Evolutionary conservation across 2,329 filamentous ascomycete species (phyloP).

Genomic region (Trichoderma koningii): DNA sequence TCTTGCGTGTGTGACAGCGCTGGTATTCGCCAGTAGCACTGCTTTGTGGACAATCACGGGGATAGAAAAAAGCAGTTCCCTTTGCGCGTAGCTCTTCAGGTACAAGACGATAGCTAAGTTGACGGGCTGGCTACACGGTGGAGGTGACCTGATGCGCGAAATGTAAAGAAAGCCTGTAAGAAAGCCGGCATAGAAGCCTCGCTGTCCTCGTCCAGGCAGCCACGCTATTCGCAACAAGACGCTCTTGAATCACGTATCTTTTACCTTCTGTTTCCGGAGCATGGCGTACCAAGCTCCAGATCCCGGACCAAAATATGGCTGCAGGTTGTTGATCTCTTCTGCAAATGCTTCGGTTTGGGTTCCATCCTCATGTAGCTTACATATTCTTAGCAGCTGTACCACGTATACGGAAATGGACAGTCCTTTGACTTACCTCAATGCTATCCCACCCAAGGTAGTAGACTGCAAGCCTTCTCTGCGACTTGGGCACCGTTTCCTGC

Average conservation of each 20-base stretch:
- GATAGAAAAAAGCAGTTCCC: too few species aligned
- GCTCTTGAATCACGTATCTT: too few species aligned
- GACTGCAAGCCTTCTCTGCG: slow-evolving; percentile 26
- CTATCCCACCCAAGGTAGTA: slow-evolving; percentile 33
- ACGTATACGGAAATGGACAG: rapidly evolving
- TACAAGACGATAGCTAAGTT: too few species aligned
- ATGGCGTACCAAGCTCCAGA: slow-evolving; percentile 32
- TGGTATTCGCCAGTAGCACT: neutral
- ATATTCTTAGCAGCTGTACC: neutral
- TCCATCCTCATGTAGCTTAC: slow-evolving; percentile 30
- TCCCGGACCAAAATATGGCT: slow-evolving; percentile 27
- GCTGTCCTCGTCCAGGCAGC: neutral
- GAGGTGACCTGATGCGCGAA: too few species aligned
- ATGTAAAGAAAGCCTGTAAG: neutral
- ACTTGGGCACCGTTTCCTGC: neutral
- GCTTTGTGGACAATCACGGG: neutral
- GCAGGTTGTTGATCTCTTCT: slow-evolving; percentile 30
- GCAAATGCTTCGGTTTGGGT: slow-evolving; percentile 28
- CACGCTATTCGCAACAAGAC: neutral
- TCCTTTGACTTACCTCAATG: slow-evolving; percentile 28
- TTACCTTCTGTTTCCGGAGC: slow-evolving; percentile 24
- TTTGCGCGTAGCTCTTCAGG: too few species aligned
- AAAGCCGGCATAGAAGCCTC: neutral
- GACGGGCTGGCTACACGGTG: too few species aligned
- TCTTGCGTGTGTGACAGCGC: too few species aligned